Base-by-base conservation (phyloP, 257 asterid genomes). In the Nicotiana undulata region DNA sequence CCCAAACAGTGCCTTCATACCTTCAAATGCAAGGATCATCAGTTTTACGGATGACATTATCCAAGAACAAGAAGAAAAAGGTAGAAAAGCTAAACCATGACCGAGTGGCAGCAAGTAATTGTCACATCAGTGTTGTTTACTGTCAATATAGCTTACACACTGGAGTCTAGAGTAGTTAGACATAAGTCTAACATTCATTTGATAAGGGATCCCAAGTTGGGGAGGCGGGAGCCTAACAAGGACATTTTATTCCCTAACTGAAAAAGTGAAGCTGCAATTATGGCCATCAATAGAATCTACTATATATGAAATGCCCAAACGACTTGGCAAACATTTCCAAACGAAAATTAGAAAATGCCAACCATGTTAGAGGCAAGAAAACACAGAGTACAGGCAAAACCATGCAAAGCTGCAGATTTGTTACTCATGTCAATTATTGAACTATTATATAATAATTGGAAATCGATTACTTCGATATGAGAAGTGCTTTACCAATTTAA, bases 1-100 rank as follows among this genome's bases (percentile, higher is more conserved):
- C 99, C 99, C 99, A 96, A 51, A 96, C 98, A 77, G 99, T 96
- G 86, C 99, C 99, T 91, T 96, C 99, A 84, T 94, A 96, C 90
- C 99, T 96, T 88, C 78, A 49, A 74, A 49, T 32, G 53, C 26
- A 49, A 74, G 24, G 60, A 2, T 8, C 77, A 44, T 44, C 77
- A n/a, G 5, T 1, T 70, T 70, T 70, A 44, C 59, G 13, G 77
- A 70, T 46, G 49, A 49, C 78, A 49, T 72, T 61, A 46, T 72
- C 61, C 49, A 46, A 24, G 24, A 72, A 1, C 8, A 46, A 24
- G 61, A 74, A 49, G 4, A 3, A 22, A 44, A 12, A 31, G 78
- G 26, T 24, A 28, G 13, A 24, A 72, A 72, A 46, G 60, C 22
- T 72, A 49, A 72, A 22, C 16, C 4, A 0, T 46, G 60, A 24